These are phyloP conservation scores for Globisporangium paddicum DNA, from an alignment of 352 stramenopile genomes.

Conservation along the genomic window DNA sequence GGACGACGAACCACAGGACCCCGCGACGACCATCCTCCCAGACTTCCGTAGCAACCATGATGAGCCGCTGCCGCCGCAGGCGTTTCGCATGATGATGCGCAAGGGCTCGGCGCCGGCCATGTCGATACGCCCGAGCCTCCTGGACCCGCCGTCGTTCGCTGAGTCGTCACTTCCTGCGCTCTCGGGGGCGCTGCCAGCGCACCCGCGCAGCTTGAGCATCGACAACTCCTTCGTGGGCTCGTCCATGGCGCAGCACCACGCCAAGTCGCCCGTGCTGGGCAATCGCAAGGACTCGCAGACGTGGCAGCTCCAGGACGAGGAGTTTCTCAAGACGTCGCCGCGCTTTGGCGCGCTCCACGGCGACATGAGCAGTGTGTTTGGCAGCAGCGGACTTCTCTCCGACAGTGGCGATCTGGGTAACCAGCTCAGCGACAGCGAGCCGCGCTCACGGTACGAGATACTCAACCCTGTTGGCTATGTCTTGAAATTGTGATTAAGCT, in stretches of 20 bases:
- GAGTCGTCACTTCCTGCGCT: conserved; percentile 34
- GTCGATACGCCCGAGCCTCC: conserved; percentile 14
- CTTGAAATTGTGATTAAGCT: too few species aligned
- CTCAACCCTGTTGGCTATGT: too few species aligned
- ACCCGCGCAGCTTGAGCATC: conserved; percentile 38
- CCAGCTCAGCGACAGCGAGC: conserved; percentile 12
- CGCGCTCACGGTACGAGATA: conserved; percentile 8
- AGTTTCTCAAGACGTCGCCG: conserved; percentile 50
- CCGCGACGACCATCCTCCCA: not conserved
- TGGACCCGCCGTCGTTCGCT: conserved; percentile 38
- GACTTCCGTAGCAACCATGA: conserved; percentile 12
- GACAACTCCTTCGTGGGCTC: conserved; percentile 29
- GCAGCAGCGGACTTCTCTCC: conserved; percentile 2
- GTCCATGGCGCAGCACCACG: conserved; percentile 25
- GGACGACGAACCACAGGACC: conserved; percentile 32
- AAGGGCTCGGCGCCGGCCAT: conserved; percentile 13
- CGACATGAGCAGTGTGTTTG: conserved; percentile 9
- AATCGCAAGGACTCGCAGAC: conserved; percentile 59
- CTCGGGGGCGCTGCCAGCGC: conserved; percentile 18
- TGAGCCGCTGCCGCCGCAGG: not conserved
- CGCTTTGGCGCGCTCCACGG: conserved; percentile 30
- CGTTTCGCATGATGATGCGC: conserved; percentile 21
- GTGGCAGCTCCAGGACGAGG: conserved; percentile 66
- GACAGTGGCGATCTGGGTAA: conserved; percentile 13
- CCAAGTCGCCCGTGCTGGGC: conserved; percentile 55